phyloP scores from a whole-genome alignment of 495 filamentous ascomycete species.

The Tuber microsphaerosporum region DNA sequence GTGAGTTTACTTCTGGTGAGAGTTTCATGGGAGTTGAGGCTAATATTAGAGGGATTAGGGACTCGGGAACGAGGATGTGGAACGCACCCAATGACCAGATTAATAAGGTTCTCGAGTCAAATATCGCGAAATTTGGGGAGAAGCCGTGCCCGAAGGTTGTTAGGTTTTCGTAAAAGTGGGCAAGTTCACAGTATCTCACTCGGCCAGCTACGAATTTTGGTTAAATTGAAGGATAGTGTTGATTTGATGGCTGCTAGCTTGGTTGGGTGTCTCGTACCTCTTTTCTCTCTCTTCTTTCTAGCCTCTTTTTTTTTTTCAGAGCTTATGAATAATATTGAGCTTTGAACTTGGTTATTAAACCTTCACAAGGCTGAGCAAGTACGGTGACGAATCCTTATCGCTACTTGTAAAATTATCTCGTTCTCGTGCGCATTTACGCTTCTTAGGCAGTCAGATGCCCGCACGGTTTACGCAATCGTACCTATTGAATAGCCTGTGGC shows the following conservation, averaged over 20 bases:
- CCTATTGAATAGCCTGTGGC: too few relatives aligned
- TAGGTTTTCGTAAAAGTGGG: neutral
- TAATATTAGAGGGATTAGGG: constrained; percentile 5
- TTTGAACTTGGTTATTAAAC: neutral
- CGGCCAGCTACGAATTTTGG: neutral
- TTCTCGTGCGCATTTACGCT: neutral
- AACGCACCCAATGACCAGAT: constrained; percentile 12
- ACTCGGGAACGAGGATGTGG: constrained; percentile 19
- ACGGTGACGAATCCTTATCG: neutral
- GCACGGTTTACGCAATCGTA: neutral
- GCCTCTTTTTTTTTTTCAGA: neutral
- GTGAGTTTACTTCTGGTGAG: constrained; percentile 1
- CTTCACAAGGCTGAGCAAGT: neutral
- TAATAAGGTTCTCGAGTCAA: constrained; percentile 9
- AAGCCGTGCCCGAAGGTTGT: constrained; percentile 16
- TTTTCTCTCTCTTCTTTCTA: constrained; percentile 5
- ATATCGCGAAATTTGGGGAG: constrained; percentile 15
- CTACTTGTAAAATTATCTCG: neutral
- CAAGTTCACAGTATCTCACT: constrained; percentile 10
- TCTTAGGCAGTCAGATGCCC: neutral
- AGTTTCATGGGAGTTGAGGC: neutral
- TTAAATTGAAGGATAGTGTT: neutral
- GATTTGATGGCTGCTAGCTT: neutral
- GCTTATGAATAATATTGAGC: neutral
- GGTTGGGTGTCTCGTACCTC: neutral